Base-by-base conservation (phyloP, 495 filamentous ascomycete species). In the Penicilliopsis zonata region DNA sequence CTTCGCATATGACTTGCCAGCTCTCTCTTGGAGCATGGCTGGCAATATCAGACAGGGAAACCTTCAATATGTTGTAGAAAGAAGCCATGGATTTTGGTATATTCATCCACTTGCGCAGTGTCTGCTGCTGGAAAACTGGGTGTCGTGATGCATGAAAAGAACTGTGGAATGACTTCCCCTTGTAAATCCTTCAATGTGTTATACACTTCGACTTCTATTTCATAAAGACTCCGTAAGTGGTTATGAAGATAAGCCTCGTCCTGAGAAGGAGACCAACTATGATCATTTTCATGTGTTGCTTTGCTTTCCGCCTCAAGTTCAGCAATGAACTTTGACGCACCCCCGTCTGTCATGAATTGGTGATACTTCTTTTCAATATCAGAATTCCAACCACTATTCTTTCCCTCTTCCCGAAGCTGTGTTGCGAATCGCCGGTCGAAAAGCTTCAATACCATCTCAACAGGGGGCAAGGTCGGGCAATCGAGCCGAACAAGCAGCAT, bases 391-490 rank as follows among this genome's bases (percentile, higher is more conserved):
- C 44, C 40, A 1, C 16, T 7, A 16, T 37, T 29, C 13, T 43
- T 41, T 13, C 48, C 18, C 18, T 51, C 40, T 24, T 40, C 3
- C 32, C 49, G 19, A 13, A 45, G 37, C 27, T 50, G 43, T 20
- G 33, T 36, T 24, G 53, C 50, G 40, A 52, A 54, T 3, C 48
- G 53, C 36, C 48, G 42, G 34, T 54, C 53, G 18, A 42, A 56
- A 8, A 56, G 36, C 27, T 53, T 53, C 14, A 53, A 27, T 9
- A 48, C 33, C 27, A 47, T 36, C 10, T 10, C 18, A 23, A n/a
- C n/a, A n/a, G n/a, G n/a, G n/a, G n/a, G n/a, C n/a, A 39, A 26
- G 24, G 18, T 3, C 28, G 41, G 37, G 26, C n/a, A 34, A 16
- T 34, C 28, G 23, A 49, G 9, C 17, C 26, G 16, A 36, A 52